A percentile compares a stretch with the other conserved stretches of the same genome.
phyloP scores from a whole-genome alignment of 208 protist genomes.

The Trypanosoma platydactyli region DNA sequence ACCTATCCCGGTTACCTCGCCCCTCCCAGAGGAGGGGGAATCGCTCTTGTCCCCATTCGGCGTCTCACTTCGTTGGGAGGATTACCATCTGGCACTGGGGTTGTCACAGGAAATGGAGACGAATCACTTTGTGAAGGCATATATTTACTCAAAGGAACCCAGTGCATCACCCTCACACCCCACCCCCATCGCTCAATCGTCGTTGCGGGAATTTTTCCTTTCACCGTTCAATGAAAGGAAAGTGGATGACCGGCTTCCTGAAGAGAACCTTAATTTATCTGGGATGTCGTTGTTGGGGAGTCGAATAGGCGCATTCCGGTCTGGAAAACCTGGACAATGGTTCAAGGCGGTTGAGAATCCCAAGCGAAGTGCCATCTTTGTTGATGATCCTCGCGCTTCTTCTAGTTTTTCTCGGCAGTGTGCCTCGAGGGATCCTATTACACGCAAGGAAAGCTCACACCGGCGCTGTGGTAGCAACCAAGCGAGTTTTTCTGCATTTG shows the following conservation, averaged over 20 bases:
- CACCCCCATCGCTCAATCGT: neutral
- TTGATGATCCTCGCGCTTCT: neutral
- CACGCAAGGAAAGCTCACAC: neutral
- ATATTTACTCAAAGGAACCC: neutral
- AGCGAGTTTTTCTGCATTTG: neutral
- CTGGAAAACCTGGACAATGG: neutral
- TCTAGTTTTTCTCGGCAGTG: neutral
- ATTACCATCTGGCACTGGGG: conserved; percentile 8
- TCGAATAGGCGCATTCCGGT: neutral
- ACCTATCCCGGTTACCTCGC: neutral
- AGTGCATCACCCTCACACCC: neutral
- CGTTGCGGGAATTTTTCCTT: neutral
- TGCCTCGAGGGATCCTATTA: neutral
- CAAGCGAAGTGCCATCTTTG: neutral
- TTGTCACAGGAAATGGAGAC: neutral
- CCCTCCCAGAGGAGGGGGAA: neutral
- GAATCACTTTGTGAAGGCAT: neutral
- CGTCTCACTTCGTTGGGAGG: conserved; percentile 6
- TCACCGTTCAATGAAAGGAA: neutral
- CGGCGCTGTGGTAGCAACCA: neutral
- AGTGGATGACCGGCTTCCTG: neutral
- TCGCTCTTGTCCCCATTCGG: conserved; percentile 14
- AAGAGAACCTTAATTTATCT: neutral
- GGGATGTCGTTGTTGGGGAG: neutral
- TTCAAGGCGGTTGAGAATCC: neutral